Percentiles rank a stretch among this genome's conserved stretches.
phyloP scores from a whole-genome alignment of 441 rosid genomes.

The Gossypium aridum region DNA sequence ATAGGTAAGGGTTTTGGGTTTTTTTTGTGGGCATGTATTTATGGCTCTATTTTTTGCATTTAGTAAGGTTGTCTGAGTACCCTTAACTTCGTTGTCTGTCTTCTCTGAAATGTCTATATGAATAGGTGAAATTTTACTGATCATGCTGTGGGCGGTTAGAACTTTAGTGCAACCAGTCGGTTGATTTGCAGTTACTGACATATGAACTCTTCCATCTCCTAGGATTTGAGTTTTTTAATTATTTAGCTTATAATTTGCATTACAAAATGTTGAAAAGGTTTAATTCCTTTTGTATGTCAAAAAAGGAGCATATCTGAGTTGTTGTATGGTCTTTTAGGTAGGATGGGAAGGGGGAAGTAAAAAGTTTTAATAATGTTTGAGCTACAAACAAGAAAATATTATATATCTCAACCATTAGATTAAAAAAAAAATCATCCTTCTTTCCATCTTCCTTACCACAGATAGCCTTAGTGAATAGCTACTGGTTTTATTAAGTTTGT shows the following conservation, averaged over 20 bases:
- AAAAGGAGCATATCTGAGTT: neutral
- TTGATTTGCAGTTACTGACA: neutral
- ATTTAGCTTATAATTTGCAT: neutral
- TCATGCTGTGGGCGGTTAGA: neutral
- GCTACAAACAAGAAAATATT: neutral
- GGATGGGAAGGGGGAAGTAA: neutral
- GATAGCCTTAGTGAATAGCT: neutral
- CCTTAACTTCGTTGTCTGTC: neutral
- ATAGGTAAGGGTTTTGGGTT: conserved; percentile 46
- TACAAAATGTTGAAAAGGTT: neutral
- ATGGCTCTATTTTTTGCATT: neutral
- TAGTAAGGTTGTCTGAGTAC: neutral
- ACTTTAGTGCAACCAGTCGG: neutral
- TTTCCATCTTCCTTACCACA: neutral
- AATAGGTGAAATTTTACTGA: neutral
- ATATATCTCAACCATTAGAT: neutral
- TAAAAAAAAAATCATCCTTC: too few relatives aligned
- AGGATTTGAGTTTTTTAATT: neutral
- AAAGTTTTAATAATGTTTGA: neutral
- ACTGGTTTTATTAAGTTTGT: conserved; percentile 3
- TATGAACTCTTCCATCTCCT: neutral
- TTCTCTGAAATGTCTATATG: neutral
- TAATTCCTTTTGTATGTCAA: neutral
- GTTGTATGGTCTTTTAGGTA: neutral
- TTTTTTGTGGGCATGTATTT: neutral